Percentiles rank a stretch among this genome's conserved stretches.
Evolutionary conservation across 768 basidiomycete species (phyloP).

Genomic region (Hirschioporus abietinus): DNA sequence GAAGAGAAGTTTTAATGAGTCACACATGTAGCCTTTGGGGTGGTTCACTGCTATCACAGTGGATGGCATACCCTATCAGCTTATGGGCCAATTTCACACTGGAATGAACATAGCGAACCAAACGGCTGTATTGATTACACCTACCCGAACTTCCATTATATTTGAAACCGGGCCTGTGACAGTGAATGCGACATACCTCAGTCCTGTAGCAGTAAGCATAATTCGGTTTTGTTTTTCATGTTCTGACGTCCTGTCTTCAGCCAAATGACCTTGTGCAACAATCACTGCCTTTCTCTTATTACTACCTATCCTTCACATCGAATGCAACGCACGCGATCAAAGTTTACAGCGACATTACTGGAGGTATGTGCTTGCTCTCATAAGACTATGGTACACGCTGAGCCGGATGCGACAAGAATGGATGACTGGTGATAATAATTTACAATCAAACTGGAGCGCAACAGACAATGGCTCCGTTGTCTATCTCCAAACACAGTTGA

Average conservation of each 20-base stretch:
- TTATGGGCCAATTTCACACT: slow-evolving; percentile 6
- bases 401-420: neutral
- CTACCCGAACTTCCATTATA: slow-evolving; percentile 11
- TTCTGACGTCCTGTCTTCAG: neutral
- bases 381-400: slow-evolving; percentile 65
- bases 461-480: neutral
- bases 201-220: slow-evolving; percentile 14
- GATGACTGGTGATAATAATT: neutral
- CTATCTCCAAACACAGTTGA: slow-evolving; percentile 6
- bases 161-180: slow-evolving; percentile 11
- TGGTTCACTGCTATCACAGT: slow-evolving; percentile 14
- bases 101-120: slow-evolving; percentile 18
- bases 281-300: slow-evolving; percentile 23
- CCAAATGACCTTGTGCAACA: slow-evolving; percentile 18
- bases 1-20: too few species aligned
- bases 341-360: slow-evolving; percentile 22
- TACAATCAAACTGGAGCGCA: slow-evolving; percentile 7
- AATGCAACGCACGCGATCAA: slow-evolving; percentile 19
- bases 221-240: neutral
- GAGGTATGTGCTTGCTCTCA: slow-evolving; percentile 26
- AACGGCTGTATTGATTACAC: slow-evolving; percentile 11
- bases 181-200: slow-evolving; percentile 15
- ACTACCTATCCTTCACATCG: slow-evolving; percentile 14
- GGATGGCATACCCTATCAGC: slow-evolving; percentile 12
- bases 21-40: slow-evolving; percentile 5